These are phyloP conservation scores for Alnus rubra DNA, from an alignment of 306 rosid species.

Conservation along the genomic window DNA sequence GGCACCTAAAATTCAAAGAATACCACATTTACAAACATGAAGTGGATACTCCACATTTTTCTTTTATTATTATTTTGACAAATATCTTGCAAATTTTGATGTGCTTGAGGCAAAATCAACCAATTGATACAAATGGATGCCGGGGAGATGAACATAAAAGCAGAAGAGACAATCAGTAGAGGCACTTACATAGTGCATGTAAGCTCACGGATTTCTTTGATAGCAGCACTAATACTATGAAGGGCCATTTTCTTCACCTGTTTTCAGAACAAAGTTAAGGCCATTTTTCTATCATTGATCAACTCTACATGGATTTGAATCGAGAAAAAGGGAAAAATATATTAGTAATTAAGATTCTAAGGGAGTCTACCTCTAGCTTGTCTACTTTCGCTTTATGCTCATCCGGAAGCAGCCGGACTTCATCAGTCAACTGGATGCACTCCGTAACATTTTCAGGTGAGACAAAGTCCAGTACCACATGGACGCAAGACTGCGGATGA, in stretches of 20 bases:
- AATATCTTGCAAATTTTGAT: constrained; percentile 28
- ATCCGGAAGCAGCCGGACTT: constrained; percentile 70
- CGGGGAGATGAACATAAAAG: neutral
- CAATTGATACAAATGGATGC: constrained; percentile 19
- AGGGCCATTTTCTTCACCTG: constrained; percentile 92
- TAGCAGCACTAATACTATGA: constrained; percentile 64
- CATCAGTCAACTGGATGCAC: constrained; percentile 72
- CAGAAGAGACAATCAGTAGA: constrained; percentile 1
- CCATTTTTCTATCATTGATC: constrained; percentile 10
- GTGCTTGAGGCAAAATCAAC: constrained; percentile 31
- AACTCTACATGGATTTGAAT: constrained; percentile 1
- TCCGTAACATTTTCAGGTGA: constrained; percentile 83
- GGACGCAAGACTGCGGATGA: constrained; percentile 74
- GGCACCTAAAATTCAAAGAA: constrained; percentile 23
- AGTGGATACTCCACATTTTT: constrained; percentile 6
- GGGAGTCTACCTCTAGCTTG: constrained; percentile 67
- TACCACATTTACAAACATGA: constrained; percentile 3
- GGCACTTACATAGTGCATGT: constrained; percentile 66
- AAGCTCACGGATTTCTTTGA: constrained; percentile 78
- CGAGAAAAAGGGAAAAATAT: constrained; percentile 13
- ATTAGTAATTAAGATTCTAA: neutral
- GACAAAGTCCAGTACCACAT: constrained; percentile 82
- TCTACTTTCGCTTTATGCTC: constrained; percentile 72
- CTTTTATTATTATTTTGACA: neutral
- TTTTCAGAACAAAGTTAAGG: constrained; percentile 29